These are phyloP conservation scores for Cenchrus americanus DNA, from an alignment of 176 grass and related monocot genomes.

Conservation along the genomic window DNA sequence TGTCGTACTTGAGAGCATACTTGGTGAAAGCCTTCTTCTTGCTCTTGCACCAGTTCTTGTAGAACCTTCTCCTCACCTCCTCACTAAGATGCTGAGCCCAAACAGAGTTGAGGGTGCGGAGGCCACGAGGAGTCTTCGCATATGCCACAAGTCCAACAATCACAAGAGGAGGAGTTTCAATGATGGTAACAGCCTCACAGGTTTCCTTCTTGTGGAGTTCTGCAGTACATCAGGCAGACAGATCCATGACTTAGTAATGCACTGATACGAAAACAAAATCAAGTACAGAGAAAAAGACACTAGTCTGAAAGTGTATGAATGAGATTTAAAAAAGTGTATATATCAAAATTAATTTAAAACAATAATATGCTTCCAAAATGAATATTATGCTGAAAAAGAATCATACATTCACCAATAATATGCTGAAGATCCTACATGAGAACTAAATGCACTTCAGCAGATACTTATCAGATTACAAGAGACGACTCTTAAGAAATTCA, in stretches of 20 bases:
- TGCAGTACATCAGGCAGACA: slow-evolving; percentile 33
- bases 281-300: not conserved
- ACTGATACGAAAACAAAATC: no score
- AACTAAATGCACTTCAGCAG: no score
- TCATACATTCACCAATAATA: not conserved
- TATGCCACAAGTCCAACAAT: slow-evolving; percentile 91
- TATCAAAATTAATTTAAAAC: not conserved
- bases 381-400: no score
- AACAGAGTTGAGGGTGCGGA: slow-evolving; percentile 82
- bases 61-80: slow-evolving; percentile 84
- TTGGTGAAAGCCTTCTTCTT: slow-evolving; percentile 94
- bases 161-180: slow-evolving; percentile 82
- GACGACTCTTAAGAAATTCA: not conserved
- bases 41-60: slow-evolving; percentile 99
- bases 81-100: slow-evolving; percentile 98
- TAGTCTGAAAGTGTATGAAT: not conserved
- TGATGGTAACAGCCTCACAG: slow-evolving; percentile 86
- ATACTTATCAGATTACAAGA: not conserved
- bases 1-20: slow-evolving; percentile 87
- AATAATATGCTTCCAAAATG: no score
- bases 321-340: not conserved
- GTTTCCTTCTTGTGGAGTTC: slow-evolving; percentile 98
- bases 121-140: slow-evolving; percentile 87
- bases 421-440: not conserved
- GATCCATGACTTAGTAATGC: not conserved